Conservation (phyloP, 2,329 filamentous ascomycete genomes). For the Nigrospora osmanthi region DNA sequence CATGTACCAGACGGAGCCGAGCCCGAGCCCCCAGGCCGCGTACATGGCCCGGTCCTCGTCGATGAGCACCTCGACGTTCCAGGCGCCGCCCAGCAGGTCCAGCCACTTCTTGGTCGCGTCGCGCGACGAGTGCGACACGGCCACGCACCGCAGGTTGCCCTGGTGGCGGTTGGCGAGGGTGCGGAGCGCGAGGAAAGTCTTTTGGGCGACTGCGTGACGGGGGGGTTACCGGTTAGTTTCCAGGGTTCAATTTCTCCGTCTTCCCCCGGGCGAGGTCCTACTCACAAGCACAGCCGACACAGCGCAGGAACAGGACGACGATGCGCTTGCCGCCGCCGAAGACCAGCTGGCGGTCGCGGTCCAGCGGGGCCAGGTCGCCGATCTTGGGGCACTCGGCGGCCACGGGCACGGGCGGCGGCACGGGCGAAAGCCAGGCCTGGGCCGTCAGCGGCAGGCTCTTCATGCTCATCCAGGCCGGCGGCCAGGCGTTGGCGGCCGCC, state of each 20-base stretch:
- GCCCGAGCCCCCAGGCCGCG: slow-evolving; percentile 50
- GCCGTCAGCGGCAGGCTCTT: slow-evolving; percentile 42
- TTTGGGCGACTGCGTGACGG: slow-evolving; percentile 38
- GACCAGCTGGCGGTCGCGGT: slow-evolving; percentile 34
- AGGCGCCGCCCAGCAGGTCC: slow-evolving; percentile 47
- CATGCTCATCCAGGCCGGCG: slow-evolving; percentile 39
- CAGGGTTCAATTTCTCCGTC: too few relatives aligned
- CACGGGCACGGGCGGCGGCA: slow-evolving; percentile 40
- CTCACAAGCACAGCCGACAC: slow-evolving; percentile 49
- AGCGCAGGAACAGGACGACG: slow-evolving; percentile 44
- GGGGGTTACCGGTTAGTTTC: slow-evolving; percentile 3
- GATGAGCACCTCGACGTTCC: slow-evolving; percentile 46
- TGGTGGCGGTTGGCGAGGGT: slow-evolving; percentile 44
- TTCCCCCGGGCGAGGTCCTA: too few relatives aligned
- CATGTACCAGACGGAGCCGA: slow-evolving; percentile 41
- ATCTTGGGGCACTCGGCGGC: slow-evolving; percentile 33
- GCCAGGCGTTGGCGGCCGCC: slow-evolving; percentile 16
- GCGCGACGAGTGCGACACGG: slow-evolving; percentile 50
- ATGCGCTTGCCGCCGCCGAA: slow-evolving; percentile 35
- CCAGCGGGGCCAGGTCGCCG: slow-evolving; percentile 39
- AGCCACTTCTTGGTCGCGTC: slow-evolving; percentile 50
- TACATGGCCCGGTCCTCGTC: slow-evolving; percentile 50
- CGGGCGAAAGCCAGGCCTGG: slow-evolving; percentile 43
- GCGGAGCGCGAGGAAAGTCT: slow-evolving; percentile 48
- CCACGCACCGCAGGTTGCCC: slow-evolving; percentile 42